Percentiles rank a stretch among this genome's conserved stretches.
These are phyloP conservation scores for Scheffersomyces amazonensis DNA, from an alignment of 805 yeast species.

Conservation along the genomic window DNA sequence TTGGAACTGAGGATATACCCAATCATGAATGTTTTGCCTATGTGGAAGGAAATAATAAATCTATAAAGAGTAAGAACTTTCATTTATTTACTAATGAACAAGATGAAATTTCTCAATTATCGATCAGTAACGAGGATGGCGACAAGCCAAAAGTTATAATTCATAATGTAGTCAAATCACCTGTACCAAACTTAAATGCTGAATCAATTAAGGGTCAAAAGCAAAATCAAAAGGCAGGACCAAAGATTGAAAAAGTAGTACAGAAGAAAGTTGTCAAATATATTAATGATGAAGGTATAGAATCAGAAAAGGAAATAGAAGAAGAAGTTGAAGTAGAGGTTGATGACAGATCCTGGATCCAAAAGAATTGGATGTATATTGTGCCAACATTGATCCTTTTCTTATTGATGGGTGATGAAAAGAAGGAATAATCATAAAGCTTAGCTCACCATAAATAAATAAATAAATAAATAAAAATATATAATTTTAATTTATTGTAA, in stretches of 20 bases:
- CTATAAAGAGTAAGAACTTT: not conserved
- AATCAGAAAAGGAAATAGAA: conserved; percentile 19
- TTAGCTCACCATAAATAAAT: no score
- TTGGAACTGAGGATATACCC: conserved; percentile 28
- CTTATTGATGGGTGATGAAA: conserved; percentile 5
- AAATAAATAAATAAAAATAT: no score
- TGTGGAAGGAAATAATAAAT: not conserved
- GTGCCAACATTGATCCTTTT: conserved; percentile 47
- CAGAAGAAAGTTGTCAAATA: conserved; percentile 14
- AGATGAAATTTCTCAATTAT: conserved; percentile 3
- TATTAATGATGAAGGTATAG: conserved; percentile 22
- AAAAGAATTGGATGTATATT: conserved; percentile 61
- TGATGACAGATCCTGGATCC: conserved; percentile 46
- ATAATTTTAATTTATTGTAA: no score
- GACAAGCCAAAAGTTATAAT: not conserved
- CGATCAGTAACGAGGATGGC: conserved; percentile 1
- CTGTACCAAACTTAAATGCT: conserved; percentile 30
- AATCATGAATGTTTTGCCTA: conserved; percentile 29
- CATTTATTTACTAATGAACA: conserved; percentile 6
- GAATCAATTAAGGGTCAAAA: conserved; percentile 10
- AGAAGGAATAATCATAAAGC: not conserved
- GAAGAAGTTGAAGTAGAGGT: conserved; percentile 20
- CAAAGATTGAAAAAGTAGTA: conserved; percentile 5
- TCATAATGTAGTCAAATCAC: conserved; percentile 9
- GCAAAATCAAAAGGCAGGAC: conserved; percentile 8